Base-by-base conservation (phyloP, 345 rosid genomes). In the Odontarrhena argentea region DNA sequence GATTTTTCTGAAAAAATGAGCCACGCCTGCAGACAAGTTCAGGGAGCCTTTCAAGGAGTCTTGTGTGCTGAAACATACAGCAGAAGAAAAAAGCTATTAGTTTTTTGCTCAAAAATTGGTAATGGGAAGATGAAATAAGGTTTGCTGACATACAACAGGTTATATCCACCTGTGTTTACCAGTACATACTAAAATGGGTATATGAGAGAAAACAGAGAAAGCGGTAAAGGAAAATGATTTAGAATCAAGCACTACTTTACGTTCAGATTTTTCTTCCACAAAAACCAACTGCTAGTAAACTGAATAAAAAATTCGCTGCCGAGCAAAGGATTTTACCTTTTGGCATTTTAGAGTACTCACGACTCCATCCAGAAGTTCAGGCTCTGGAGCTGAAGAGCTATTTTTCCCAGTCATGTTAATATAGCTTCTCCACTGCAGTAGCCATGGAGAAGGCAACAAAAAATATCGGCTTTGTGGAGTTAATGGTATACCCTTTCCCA, bases 1-100 rank as follows among this genome's bases (percentile, higher is more conserved):
- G 84, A 70, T 63, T 77, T 81, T 87, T 88, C 76, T 88, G 97
- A 68, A 81, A 75, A 71, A 83, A 84, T 24, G 81, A 70, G 60
- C 91, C 89, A 48, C 95, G 92, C 75, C 78, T 91, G 75, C 62
- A 79, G 60, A 83, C 77, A 75, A 94, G 79, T 40, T 81, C 84
- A 74, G 96, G 99, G 62, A 89, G 91, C 80, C 92, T 83, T 76
- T 91, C 96, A 50, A 87, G 53, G 48, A 94, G 97, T 45, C 77
- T 80, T 56, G 59, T 68, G 79, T 94, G 99, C 99, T 94, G 91
- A 67, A 42, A 46, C 55, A 49, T 54, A 67, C 41, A 68, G 22
- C 50, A 54, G 40, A 4, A 68, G 46, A 38, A 63, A 67, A 9
- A 59, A 68, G 53, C 53, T 36, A 63, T 68, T 63, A 68, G 47